phyloP scores from a whole-genome alignment of 495 filamentous ascomycete genomes.

The Daldinia concentrica region DNA sequence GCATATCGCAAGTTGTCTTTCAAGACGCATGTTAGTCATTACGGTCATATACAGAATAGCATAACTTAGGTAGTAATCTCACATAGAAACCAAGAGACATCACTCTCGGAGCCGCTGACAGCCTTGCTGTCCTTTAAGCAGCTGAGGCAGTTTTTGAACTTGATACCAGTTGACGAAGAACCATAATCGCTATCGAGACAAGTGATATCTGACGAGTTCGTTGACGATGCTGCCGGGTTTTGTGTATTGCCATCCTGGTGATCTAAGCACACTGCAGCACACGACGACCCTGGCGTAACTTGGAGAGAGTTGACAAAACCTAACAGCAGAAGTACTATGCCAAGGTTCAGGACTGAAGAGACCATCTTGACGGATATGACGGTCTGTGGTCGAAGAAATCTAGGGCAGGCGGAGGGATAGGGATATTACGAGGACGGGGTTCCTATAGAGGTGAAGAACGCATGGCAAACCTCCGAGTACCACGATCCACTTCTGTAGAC shows the following conservation, averaged over 20 bases:
- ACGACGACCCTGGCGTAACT: slow-evolving; percentile 63
- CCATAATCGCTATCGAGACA: slow-evolving; percentile 64
- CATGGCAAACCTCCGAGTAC: slow-evolving; percentile 1
- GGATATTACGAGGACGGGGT: slow-evolving; percentile 1
- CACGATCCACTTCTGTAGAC: not conserved
- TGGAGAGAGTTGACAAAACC: slow-evolving; percentile 37
- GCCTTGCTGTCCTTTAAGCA: slow-evolving; percentile 67
- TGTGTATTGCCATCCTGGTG: slow-evolving; percentile 31
- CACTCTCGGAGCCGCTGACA: slow-evolving; percentile 58
- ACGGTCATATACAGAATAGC: not conserved
- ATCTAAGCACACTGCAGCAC: slow-evolving; percentile 59
- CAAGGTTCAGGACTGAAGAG: slow-evolving; percentile 10
- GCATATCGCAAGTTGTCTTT: slow-evolving; percentile 56
- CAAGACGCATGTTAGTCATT: not conserved
- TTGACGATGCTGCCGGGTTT: slow-evolving; percentile 30
- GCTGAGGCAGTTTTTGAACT: slow-evolving; percentile 66
- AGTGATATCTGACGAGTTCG: slow-evolving; percentile 59
- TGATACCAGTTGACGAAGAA: slow-evolving; percentile 53
- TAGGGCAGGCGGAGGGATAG: not conserved
- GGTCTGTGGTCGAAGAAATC: not conserved
- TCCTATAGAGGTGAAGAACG: slow-evolving; percentile 2
- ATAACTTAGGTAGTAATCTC: slow-evolving; percentile 6
- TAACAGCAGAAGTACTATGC: slow-evolving; percentile 25
- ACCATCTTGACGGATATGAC: slow-evolving; percentile 6
- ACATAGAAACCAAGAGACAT: slow-evolving; percentile 69